A percentile compares a stretch with the other conserved stretches of the same genome.
phyloP scores from a whole-genome alignment of 208 protist species.

The Blechomonas ayalai region DNA sequence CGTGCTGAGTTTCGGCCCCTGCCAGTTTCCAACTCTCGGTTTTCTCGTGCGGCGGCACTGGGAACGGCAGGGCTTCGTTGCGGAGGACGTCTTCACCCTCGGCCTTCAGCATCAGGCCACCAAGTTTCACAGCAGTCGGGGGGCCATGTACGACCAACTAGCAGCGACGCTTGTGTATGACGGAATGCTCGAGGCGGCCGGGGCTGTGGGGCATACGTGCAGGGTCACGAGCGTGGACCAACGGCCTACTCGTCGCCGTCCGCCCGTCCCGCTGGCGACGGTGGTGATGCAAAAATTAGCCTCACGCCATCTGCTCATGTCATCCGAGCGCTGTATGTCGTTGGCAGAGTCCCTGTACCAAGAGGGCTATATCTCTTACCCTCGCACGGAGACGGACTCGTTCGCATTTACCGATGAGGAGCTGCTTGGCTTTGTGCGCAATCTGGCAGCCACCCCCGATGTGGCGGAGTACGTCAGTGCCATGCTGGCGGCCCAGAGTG shows the following conservation, averaged over 20 bases:
- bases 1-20: conserved; percentile 92
- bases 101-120: conserved; percentile 44
- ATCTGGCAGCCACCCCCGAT: conserved; percentile 51
- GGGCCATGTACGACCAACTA: conserved; percentile 62
- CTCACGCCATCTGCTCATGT: conserved; percentile 89
- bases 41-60: conserved; percentile 90
- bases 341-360: conserved; percentile 91
- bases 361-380: conserved; percentile 93
- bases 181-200: conserved; percentile 49
- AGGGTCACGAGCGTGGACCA: conserved; percentile 63
- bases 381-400: conserved; percentile 96
- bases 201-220: conserved; percentile 22
- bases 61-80: conserved; percentile 78
- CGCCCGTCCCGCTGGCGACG: conserved; percentile 95
- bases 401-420: conserved; percentile 88
- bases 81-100: conserved; percentile 69
- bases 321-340: conserved; percentile 94
- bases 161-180: conserved; percentile 64
- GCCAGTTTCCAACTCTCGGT: conserved; percentile 94
- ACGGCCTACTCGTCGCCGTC: conserved; percentile 49
- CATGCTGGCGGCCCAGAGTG: conserved; percentile 38
- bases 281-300: conserved; percentile 97
- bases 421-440: conserved; percentile 68
- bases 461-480: conserved; percentile 42
- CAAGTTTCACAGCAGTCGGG: conserved; percentile 54